Evolutionary conservation across 202 grass and related monocot genomes (phyloP).

Genomic region (Digitaria exilis): DNA sequence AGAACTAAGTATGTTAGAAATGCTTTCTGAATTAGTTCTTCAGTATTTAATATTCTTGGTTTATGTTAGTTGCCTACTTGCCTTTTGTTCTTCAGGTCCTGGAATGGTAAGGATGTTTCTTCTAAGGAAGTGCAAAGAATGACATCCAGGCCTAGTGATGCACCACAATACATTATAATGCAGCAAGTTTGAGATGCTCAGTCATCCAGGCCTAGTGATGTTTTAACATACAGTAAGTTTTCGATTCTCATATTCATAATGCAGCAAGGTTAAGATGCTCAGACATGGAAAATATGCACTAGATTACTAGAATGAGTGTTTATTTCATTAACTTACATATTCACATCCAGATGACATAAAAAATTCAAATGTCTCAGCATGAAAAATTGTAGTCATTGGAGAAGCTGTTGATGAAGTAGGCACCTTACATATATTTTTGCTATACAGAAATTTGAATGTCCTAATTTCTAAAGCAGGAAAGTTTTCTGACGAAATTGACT

Average conservation of each 20-base stretch:
- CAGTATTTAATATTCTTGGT: constrained; percentile 10
- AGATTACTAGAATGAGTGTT: not conserved
- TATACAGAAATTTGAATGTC: constrained; percentile 28
- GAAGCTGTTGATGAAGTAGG: constrained; percentile 6
- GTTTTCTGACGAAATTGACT: not conserved
- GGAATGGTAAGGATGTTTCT: constrained; percentile 17
- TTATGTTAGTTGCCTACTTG: constrained; percentile 7
- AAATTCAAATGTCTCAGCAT: not conserved
- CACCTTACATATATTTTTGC: constrained; percentile 19
- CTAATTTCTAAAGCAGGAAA: constrained; percentile 15
- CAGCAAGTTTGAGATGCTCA: too few relatives aligned
- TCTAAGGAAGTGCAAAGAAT: constrained; percentile 18
- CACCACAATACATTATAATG: too few relatives aligned
- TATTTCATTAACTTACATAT: constrained; percentile 32
- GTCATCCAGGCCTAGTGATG: too few relatives aligned
- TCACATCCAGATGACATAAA: constrained; percentile 19
- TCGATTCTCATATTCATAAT: constrained; percentile 19
- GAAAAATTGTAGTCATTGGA: constrained; percentile 15
- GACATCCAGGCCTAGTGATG: constrained; percentile 1
- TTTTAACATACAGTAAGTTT: constrained; percentile 34
- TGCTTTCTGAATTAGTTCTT: constrained; percentile 25
- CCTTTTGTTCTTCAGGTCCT: constrained; percentile 29
- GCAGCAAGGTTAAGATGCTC: not conserved
- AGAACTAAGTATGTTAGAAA: not conserved
- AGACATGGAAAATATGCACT: not conserved